Evolutionary conservation across 1,284 basidiomycete genomes (phyloP).

Genomic region (Thecaphora frezii): DNA sequence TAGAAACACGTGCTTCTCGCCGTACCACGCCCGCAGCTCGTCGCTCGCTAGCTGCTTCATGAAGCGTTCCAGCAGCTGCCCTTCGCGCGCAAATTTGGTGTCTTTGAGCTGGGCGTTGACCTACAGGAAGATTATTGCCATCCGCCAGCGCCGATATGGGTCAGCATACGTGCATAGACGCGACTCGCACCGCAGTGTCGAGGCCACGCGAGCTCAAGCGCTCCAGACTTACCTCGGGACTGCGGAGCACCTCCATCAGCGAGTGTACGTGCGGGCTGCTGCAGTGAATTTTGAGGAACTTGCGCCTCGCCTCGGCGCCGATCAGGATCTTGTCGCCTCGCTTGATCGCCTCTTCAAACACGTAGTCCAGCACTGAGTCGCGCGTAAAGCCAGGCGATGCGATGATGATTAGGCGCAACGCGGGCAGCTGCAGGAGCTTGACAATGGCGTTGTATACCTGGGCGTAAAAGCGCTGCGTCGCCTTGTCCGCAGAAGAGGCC

Average conservation of each 20-base stretch:
- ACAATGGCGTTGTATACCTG: conserved; percentile 83
- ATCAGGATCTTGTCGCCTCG: conserved; percentile 79
- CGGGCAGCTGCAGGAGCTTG: conserved; percentile 81
- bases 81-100: conserved; percentile 95
- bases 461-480: conserved; percentile 71
- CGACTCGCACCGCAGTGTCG: no score
- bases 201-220: background rate
- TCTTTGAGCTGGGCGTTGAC: conserved; percentile 75
- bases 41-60: conserved; percentile 87
- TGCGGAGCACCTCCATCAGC: conserved; percentile 88
- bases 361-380: conserved; percentile 81
- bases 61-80: conserved; percentile 61
- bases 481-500: conserved; percentile 45
- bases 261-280: conserved; percentile 94
- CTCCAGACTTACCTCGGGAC: conserved; percentile 65
- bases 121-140: no score
- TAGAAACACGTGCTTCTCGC: conserved; percentile 86
- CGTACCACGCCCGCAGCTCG: conserved; percentile 97
- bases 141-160: no score
- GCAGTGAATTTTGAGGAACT: conserved; percentile 87
- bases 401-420: conserved; percentile 86
- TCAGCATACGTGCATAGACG: no score
- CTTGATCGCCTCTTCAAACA: conserved; percentile 60
- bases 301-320: conserved; percentile 71
- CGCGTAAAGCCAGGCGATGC: conserved; percentile 95